Conservation (phyloP, 257 asterid genomes). For the Cynanchum wilfordii region DNA sequence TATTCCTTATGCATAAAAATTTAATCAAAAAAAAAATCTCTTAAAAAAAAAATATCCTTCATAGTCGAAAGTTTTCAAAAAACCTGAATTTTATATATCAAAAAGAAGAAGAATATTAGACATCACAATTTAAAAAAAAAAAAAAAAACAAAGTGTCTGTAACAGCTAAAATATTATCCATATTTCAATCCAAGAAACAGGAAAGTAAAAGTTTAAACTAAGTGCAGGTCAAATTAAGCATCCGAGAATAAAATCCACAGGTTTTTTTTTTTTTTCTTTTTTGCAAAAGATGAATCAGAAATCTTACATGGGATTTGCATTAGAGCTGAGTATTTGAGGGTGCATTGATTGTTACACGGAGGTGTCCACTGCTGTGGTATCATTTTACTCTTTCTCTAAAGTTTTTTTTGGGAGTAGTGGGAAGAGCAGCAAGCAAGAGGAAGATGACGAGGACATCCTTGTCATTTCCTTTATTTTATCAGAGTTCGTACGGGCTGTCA, state of each 20-base stretch:
- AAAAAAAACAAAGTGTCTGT: not conserved
- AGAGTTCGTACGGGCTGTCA: not conserved
- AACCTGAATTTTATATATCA: too few species aligned
- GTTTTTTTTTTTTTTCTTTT: too few species aligned
- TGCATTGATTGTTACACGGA: slow-evolving; percentile 82
- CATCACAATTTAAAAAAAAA: not conserved
- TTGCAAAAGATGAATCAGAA: not conserved
- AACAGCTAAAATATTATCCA: not conserved
- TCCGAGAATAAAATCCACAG: not conserved
- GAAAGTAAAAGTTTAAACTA: not conserved
- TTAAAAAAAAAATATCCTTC: not conserved
- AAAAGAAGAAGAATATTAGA: not conserved
- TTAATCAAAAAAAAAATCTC: not conserved
- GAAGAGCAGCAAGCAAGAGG: not conserved
- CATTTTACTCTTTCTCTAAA: slow-evolving; percentile 27
- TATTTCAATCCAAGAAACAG: not conserved
- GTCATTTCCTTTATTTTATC: not conserved
- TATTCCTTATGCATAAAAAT: not conserved
- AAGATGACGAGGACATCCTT: not conserved
- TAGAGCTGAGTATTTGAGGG: slow-evolving; percentile 65
- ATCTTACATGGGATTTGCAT: slow-evolving; percentile 68
- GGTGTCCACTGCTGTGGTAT: slow-evolving; percentile 70
- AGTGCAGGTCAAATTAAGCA: not conserved
- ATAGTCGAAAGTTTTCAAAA: too few species aligned
- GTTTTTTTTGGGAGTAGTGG: not conserved